Base-by-base conservation (phyloP, 2,329 filamentous ascomycete species). In the Chalaropsis thielavioides region DNA sequence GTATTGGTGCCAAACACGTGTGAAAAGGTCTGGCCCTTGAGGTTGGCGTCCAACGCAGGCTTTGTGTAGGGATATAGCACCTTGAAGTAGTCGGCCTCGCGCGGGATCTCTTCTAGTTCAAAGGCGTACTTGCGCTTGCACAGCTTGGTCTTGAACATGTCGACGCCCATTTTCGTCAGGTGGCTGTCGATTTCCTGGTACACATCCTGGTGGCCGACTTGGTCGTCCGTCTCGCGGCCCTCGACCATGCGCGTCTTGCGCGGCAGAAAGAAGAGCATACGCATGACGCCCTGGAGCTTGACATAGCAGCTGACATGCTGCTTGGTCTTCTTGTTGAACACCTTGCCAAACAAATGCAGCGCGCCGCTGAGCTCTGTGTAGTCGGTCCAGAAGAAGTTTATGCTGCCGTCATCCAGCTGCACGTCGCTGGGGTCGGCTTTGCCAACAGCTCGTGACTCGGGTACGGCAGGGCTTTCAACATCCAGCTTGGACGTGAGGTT, bases 361-460 rank as follows among this genome's bases (percentile, higher is more conserved):
- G 86, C 94, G 67, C 92, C 92, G 71, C 92, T 91, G 72, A 96
- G 79, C 73, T 99, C 94, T 0, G 88, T 90, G 72, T 96, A 99
- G 75, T 99, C 94, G 7, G 89, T 88, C 94, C 94, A 99, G 77
- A 96, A 99, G 78, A 99, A 90, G 69, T 87, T 87, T 38, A 99
- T 79, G 70, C 89, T 95, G 43, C 92, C 94, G 71, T 99, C 92
- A 68, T 89, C 85, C 73, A 97, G 92, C n/a, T 95, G 77, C n/a
- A 89, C 91, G 74, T 95, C 88, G 68, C 88, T 83, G 66, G 89
- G 81, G 68, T 87, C 85, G 61, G 96, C 81, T 75, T 97, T 99
- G 49, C 91, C 91, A 31, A 78, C 78, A 41, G 79, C 77, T 69
- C 90, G 87, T 2, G 83, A 73, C n/a, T 51, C 40, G 3, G 82